Evolutionary conservation across 2,329 filamentous ascomycete genomes (phyloP), one percentile per base, ranked within the genome.

Genomic region (Graphiopsis chlorocephala): DNA sequence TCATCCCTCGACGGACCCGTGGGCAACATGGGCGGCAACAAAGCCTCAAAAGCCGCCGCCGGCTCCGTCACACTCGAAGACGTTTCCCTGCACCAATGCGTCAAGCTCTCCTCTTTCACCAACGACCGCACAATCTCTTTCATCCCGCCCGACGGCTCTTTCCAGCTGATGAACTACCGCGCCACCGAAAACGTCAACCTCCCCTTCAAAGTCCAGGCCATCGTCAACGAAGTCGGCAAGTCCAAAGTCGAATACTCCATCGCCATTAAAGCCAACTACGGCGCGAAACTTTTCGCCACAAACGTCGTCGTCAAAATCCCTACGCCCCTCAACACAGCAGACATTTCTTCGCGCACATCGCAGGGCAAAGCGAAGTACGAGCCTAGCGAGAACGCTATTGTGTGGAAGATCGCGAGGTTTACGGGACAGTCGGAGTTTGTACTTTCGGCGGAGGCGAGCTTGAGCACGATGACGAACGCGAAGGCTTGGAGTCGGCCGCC

Each of bases 241-340:
- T 95, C 92, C 48, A 98, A 97, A 79, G 95, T 99, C 66, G 95
- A 99, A 79, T 99, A 98, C 82, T 97, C 92, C 81, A 96, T 99
- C 73, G 93, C 93, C 62, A 93, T 99, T 74, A 93, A 95, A 75
- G 93, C 95, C 69, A 99, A 99, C 80, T 99, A 97, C 74, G 93
- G 93, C 63, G 87, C 89, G 72, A 99, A 99, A 78, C 86, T 99
- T 28, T 99, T 98, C 74, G 95, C 95, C 12, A 98, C 95, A 33
- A 99, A 98, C 73, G 95, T 99, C 29, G 84, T 97, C 42, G 88
- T 99, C 61, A 90, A 92, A 69, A 96, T 99, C 71, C 95, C 95
- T 0, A 98, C 95, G 4, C 95, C 95, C 14, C 86, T 99, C 61
- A 99, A 99, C 81, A 98, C 96, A 1, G 95, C 95, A 53, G 90